Percentiles rank a stretch among this genome's conserved stretches.
These are phyloP conservation scores for Chlorencoelia australis DNA, from an alignment of 2,329 filamentous ascomycete species.

Conservation along the genomic window DNA sequence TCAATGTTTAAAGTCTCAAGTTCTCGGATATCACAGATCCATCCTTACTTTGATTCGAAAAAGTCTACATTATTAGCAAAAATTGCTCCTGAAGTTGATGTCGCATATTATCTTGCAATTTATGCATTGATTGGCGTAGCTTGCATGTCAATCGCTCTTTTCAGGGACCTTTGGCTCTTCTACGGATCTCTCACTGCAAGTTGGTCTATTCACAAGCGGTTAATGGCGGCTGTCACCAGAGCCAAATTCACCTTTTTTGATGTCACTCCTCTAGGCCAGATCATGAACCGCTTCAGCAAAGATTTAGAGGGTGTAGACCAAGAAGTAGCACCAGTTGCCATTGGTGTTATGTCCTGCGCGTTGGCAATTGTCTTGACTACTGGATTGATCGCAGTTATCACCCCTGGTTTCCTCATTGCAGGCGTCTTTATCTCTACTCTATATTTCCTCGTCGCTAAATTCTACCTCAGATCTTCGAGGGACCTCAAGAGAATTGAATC, in stretches of 20 bases:
- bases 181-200: slow-evolving; percentile 85
- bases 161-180: slow-evolving; percentile 82
- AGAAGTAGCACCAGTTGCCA: slow-evolving; percentile 86
- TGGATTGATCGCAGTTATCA: slow-evolving; percentile 76
- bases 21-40: slow-evolving; percentile 20
- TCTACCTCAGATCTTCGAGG: slow-evolving; percentile 88
- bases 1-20: slow-evolving; percentile 19
- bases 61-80: slow-evolving; percentile 23
- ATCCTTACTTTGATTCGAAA: slow-evolving; percentile 25
- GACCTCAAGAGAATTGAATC: slow-evolving; percentile 94
- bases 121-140: slow-evolving; percentile 71
- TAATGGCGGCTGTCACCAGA: slow-evolving; percentile 71
- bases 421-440: slow-evolving; percentile 74
- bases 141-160: slow-evolving; percentile 72
- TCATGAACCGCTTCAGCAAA: slow-evolving; percentile 98
- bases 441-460: slow-evolving; percentile 73
- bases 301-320: slow-evolving; percentile 93
- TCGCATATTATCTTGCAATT: slow-evolving; percentile 71
- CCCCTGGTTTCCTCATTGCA: slow-evolving; percentile 81
- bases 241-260: slow-evolving; percentile 98
- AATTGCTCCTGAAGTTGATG: slow-evolving; percentile 52
- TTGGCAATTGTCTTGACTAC: slow-evolving; percentile 73
- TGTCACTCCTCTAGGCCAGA: slow-evolving; percentile 83
- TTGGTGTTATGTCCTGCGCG: slow-evolving; percentile 58
- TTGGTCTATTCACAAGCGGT: slow-evolving; percentile 65